Evolutionary conservation across 75 land plant genomes (phyloP), one percentile per base, ranked within the genome.

Genomic region (Cunninghamia lanceolata): DNA sequence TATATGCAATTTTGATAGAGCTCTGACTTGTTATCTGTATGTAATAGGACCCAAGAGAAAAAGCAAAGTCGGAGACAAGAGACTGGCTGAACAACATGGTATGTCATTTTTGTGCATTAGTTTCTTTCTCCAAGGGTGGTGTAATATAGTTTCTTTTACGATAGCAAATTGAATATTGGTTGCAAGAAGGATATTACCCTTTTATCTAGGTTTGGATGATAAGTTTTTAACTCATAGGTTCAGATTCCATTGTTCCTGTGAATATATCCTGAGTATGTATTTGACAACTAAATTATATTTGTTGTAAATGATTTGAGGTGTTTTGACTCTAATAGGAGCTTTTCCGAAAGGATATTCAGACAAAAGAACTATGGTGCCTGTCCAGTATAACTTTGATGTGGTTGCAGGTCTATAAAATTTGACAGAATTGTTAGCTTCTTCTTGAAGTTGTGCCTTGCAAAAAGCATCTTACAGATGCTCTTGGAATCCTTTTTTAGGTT

Each of bases 61-160:
- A 95, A 87, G 99, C 99, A 43, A 98, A 98, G 86, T 86, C 96
- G 54, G 99, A 98, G 89, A 94, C 99, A 85, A 92, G 99, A 85
- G 99, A 98, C 85, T 98, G 99, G 99, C 83, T 98, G 87, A 98
- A 98, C 88, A 95, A 89, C 90, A 93, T 95, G 98, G 99, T 98
- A 91, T 85, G 95, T 4, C 77, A 53, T 43, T 34, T 34, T 59
- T 84, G 14, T 70, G 73, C 47, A 10, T 40, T 80, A 40, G 19
- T 19, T 77, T 40, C 28, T 77, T 40, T 77, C 39, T 77, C 8
- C 4, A 77, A 77, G 19, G 40, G 78, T 16, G 5, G 17, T 75
- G 13, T 36, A 75, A 75, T 75, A 4, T 35, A 1, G 25, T 39
- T 39, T 39, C 50, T 86, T 34, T 25, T 70, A 76, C 86, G 40